phyloP scores from a whole-genome alignment of 257 asterid genomes.

The Gentiana dahurica region DNA sequence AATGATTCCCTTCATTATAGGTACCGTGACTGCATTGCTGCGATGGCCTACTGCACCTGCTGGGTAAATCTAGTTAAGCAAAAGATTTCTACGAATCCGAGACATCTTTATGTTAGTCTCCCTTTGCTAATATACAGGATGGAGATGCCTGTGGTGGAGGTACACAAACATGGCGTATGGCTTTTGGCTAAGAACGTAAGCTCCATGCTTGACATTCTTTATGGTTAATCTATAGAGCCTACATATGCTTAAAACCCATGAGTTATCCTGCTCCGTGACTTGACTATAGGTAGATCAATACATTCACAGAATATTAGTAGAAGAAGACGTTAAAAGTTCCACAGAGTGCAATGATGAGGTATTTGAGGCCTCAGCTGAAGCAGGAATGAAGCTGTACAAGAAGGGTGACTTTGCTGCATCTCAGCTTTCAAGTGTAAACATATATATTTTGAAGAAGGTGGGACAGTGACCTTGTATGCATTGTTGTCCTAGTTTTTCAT shows the following conservation, averaged over 20 bases:
- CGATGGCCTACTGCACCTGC: constrained; percentile 99
- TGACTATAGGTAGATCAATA: constrained; percentile 71
- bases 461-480: background rate
- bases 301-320: constrained; percentile 79
- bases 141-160: constrained; percentile 98
- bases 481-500: background rate
- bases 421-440: constrained; percentile 49
- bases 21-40: constrained; percentile 74
- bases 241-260: background rate
- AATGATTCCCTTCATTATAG: constrained; percentile 31
- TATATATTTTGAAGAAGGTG: constrained; percentile 70
- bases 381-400: constrained; percentile 42
- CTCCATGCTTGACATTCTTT: background rate
- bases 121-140: constrained; percentile 43
- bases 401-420: constrained; percentile 82
- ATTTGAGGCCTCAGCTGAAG: constrained; percentile 44
- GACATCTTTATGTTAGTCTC: constrained; percentile 14
- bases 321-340: constrained; percentile 59
- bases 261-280: constrained; percentile 11
- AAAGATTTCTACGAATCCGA: constrained; percentile 11
- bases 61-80: constrained; percentile 43
- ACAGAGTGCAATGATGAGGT: constrained; percentile 45
- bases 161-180: constrained; percentile 75
- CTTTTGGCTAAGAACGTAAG: constrained; percentile 76
- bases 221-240: too few species aligned